Percentiles rank a stretch among this genome's conserved stretches.
phyloP scores from a whole-genome alignment of 2,329 filamentous ascomycete genomes.

The Orbilia quercus region DNA sequence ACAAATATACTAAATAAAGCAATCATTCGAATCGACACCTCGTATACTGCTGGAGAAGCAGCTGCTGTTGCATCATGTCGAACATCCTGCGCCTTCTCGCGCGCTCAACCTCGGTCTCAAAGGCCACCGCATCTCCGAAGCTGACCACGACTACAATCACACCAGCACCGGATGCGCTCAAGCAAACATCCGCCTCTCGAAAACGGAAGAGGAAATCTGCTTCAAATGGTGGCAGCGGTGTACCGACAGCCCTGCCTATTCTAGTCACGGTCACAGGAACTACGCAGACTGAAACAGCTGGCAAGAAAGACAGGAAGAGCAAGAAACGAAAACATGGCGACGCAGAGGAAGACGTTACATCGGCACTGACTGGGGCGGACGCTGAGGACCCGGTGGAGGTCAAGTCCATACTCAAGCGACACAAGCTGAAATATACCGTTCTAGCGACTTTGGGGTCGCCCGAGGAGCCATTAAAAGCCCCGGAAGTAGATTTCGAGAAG shows the following conservation, averaged over 20 bases:
- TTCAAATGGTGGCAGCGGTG: constrained; percentile 8
- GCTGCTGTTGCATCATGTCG: constrained; percentile 46
- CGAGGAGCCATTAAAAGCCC: constrained; percentile 57
- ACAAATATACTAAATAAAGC: too few relatives aligned
- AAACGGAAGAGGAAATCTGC: constrained; percentile 47
- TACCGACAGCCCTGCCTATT: not conserved
- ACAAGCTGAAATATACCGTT: constrained; percentile 85
- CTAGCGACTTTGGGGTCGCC: constrained; percentile 68
- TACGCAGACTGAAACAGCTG: not conserved
- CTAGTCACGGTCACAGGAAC: not conserved
- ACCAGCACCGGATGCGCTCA: constrained; percentile 15
- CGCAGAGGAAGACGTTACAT: constrained; percentile 60
- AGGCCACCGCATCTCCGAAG: constrained; percentile 49
- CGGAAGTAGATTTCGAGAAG: not conserved
- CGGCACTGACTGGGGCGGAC: constrained; percentile 61
- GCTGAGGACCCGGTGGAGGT: constrained; percentile 68
- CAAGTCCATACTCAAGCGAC: constrained; percentile 78
- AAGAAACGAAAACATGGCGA: constrained; percentile 48
- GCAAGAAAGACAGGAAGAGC: constrained; percentile 28
- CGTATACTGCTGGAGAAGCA: not conserved
- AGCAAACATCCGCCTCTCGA: constrained; percentile 23
- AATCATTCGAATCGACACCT: not conserved
- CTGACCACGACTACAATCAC: constrained; percentile 13
- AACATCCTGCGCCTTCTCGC: constrained; percentile 59
- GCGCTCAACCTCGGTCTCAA: constrained; percentile 58